Conservation (phyloP, 2,329 filamentous ascomycete genomes). For the Trichoderma asperellum region DNA sequence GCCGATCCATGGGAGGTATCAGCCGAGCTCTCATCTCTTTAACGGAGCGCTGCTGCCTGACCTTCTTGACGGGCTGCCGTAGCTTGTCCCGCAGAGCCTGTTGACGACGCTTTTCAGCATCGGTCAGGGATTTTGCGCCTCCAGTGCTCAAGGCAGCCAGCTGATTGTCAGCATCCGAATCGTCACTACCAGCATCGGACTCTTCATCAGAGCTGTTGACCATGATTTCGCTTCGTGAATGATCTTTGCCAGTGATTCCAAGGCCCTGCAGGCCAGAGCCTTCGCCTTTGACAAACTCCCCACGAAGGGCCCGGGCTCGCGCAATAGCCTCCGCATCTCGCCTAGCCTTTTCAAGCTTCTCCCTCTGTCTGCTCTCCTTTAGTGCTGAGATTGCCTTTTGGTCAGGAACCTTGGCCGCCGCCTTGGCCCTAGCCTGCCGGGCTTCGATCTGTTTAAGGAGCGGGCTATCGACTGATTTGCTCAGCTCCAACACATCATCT, state of each 20-base stretch:
- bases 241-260: conserved; percentile 76
- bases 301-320: conserved; percentile 58
- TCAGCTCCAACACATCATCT: conserved; percentile 53
- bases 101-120: conserved; percentile 51
- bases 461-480: conserved; percentile 52
- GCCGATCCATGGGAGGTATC: conserved; percentile 80
- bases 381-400: conserved; percentile 52
- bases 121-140: conserved; percentile 53
- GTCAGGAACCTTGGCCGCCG: conserved; percentile 40
- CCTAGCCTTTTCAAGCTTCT: conserved; percentile 73
- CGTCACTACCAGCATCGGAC: conserved; percentile 67
- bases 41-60: conserved; percentile 75
- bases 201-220: conserved; percentile 81
- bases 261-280: conserved; percentile 77
- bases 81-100: conserved; percentile 58
- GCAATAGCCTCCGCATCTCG: conserved; percentile 74
- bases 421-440: conserved; percentile 39
- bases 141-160: conserved; percentile 54
- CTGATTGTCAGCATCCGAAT: conserved; percentile 55
- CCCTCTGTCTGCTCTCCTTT: conserved; percentile 72
- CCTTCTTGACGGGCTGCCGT: conserved; percentile 80
- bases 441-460: conserved; percentile 53
- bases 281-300: conserved; percentile 59
- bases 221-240: conserved; percentile 86
- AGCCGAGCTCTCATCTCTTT: conserved; percentile 95